These are phyloP conservation scores for Monoraphidium neglectum DNA, from an alignment of 139 green algal genomes.

Conservation along the genomic window DNA sequence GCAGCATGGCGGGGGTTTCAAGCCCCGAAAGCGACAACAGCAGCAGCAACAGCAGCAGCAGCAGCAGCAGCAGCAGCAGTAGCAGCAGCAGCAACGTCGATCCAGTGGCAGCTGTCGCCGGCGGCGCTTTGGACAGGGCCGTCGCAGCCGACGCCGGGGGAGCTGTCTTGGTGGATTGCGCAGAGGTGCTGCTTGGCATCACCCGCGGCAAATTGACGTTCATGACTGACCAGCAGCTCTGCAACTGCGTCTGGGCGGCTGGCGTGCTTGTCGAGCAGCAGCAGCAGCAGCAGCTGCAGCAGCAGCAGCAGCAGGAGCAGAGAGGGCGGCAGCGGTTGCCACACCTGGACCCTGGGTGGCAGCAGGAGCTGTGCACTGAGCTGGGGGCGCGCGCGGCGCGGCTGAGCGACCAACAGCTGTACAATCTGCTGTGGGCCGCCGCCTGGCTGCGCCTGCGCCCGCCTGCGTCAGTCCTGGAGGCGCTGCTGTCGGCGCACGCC, in stretches of 20 bases:
- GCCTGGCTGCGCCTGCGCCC: not conserved
- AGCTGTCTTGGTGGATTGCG: not conserved
- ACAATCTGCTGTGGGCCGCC: not conserved
- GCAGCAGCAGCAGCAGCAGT: not conserved
- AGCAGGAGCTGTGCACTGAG: too few species aligned
- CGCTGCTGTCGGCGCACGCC: constrained; percentile 8
- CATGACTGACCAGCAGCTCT: constrained; percentile 9
- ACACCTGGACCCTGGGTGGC: too few species aligned
- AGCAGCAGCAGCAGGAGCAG: constrained; percentile 5
- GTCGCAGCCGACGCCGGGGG: not conserved
- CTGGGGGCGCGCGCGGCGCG: too few species aligned
- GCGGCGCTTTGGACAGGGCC: too few species aligned
- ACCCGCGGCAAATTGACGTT: not conserved
- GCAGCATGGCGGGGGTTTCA: not conserved
- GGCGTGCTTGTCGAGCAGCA: not conserved
- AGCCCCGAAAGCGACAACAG: too few species aligned
- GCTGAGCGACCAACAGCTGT: too few species aligned
- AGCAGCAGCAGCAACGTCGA: not conserved
- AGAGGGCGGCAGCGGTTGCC: not conserved
- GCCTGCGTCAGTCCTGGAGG: not conserved
- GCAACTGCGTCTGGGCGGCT: constrained; percentile 11
- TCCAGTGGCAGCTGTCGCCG: not conserved
- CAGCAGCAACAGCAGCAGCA: too few species aligned
- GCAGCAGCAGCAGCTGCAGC: constrained; percentile 9
- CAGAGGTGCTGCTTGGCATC: not conserved